phyloP scores from a whole-genome alignment of 768 basidiomycete genomes.

The Exsudoporus frostii region DNA sequence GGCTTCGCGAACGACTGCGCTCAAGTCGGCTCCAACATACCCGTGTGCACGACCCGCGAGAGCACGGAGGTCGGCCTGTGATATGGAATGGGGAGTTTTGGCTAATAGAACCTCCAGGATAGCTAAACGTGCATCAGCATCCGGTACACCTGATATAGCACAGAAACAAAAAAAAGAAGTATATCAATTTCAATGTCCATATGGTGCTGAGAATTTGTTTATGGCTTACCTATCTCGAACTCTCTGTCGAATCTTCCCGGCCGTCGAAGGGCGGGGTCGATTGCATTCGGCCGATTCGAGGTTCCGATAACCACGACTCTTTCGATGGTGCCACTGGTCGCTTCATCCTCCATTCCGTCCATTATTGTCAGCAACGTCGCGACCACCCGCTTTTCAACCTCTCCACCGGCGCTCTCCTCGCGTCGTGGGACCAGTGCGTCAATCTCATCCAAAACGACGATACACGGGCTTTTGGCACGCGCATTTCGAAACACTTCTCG shows the following conservation, averaged over 20 bases:
- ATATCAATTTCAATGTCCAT: neutral
- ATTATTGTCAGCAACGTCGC: conserved; percentile 92
- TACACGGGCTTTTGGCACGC: conserved; percentile 76
- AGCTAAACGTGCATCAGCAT: conserved; percentile 75
- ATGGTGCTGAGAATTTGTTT: neutral
- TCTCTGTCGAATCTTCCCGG: conserved; percentile 94
- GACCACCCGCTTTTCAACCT: conserved; percentile 95
- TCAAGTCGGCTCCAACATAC: conserved; percentile 95
- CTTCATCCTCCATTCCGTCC: conserved; percentile 75
- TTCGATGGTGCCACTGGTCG: conserved; percentile 36
- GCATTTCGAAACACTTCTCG: conserved; percentile 90
- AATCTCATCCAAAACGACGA: conserved; percentile 93
- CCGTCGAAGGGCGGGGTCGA: conserved; percentile 86
- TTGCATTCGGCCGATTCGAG: conserved; percentile 92
- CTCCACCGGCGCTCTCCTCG: conserved; percentile 87
- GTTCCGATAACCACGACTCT: conserved; percentile 94
- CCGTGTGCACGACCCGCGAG: conserved; percentile 86
- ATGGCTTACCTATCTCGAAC: conserved; percentile 79
- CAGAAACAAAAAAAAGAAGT: neutral
- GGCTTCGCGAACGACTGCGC: conserved; percentile 88
- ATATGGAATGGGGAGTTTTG: conserved; percentile 75
- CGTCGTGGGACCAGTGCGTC: conserved; percentile 91
- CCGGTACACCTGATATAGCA: conserved; percentile 69
- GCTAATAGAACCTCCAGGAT: conserved; percentile 84
- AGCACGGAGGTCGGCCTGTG: conserved; percentile 53